phyloP scores from a whole-genome alignment of 2,329 filamentous ascomycete genomes.

The Fusarium nanum region DNA sequence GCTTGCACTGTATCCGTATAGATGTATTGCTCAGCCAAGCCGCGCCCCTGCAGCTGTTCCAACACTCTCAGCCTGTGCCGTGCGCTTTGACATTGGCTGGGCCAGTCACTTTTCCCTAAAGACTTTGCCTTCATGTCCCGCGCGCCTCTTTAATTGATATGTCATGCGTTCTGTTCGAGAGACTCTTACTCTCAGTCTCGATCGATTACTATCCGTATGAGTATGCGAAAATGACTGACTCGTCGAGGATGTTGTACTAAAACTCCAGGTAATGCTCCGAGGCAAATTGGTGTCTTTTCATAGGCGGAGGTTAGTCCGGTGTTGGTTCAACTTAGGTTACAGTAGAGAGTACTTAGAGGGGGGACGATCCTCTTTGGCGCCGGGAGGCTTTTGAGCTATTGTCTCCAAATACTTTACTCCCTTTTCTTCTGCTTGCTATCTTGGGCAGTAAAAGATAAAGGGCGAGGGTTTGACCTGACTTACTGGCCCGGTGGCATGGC shows the following conservation, averaged over 20 bases:
- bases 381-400: constrained; percentile 19
- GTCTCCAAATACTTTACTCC: constrained; percentile 3
- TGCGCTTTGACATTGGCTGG: constrained; percentile 33
- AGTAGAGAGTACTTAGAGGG: background rate
- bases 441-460: background rate
- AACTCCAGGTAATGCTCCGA: background rate
- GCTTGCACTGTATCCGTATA: background rate
- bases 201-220: background rate
- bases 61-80: constrained; percentile 28
- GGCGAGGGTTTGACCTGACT: background rate
- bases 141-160: background rate
- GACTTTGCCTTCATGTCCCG: background rate
- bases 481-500: background rate
- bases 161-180: background rate
- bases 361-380: constrained; percentile 26
- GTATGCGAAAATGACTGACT: constrained; percentile 3
- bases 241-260: background rate
- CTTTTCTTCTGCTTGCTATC: background rate
- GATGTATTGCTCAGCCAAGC: background rate
- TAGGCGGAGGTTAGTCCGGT: background rate
- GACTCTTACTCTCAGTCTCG: background rate
- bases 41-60: constrained; percentile 28
- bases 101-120: background rate
- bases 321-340: background rate
- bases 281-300: background rate